A percentile compares a stretch with the other conserved stretches of the same genome.
These are phyloP conservation scores for Kentomonas sorsogonicus DNA, from an alignment of 208 protist genomes.

Conservation along the genomic window DNA sequence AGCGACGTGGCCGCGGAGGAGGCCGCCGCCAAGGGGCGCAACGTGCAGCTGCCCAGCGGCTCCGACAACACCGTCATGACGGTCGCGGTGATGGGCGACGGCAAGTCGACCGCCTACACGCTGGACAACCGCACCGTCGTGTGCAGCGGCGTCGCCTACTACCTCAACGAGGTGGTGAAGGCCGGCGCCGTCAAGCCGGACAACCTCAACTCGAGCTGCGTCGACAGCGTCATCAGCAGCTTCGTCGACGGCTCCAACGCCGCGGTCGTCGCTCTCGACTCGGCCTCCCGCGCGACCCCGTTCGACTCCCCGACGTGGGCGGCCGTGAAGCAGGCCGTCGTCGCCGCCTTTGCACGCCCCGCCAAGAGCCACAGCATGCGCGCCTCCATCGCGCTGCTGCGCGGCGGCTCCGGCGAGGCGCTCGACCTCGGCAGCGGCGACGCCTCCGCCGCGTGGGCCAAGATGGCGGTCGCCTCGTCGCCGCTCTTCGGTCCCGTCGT, in stretches of 20 bases:
- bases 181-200: constrained; percentile 11
- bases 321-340: constrained; percentile 20
- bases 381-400: constrained; percentile 30
- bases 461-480: constrained; percentile 21
- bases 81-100: constrained; percentile 12
- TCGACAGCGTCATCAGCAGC: constrained; percentile 21
- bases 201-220: constrained; percentile 16
- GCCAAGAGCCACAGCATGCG: constrained; percentile 30
- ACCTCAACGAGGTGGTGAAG: constrained; percentile 37
- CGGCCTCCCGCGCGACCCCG: constrained; percentile 12
- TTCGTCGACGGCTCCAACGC: constrained; percentile 54
- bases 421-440: too few relatives aligned
- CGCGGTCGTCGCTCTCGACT: constrained; percentile 28
- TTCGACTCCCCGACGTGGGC: constrained; percentile 25
- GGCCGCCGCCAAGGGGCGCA: background rate
- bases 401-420: constrained; percentile 6
- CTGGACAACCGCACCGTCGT: constrained; percentile 19
- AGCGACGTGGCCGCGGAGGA: background rate
- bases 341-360: constrained; percentile 12
- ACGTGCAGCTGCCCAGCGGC: background rate
- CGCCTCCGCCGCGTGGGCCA: constrained; percentile 1
- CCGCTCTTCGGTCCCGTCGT: constrained; percentile 51
- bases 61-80: constrained; percentile 20
- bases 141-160: constrained; percentile 20
- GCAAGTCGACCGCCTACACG: constrained; percentile 18